Percentiles rank a stretch among this genome's conserved stretches.
Evolutionary conservation across 768 basidiomycete genomes (phyloP).

Genomic region (Termitomyces sp.): DNA sequence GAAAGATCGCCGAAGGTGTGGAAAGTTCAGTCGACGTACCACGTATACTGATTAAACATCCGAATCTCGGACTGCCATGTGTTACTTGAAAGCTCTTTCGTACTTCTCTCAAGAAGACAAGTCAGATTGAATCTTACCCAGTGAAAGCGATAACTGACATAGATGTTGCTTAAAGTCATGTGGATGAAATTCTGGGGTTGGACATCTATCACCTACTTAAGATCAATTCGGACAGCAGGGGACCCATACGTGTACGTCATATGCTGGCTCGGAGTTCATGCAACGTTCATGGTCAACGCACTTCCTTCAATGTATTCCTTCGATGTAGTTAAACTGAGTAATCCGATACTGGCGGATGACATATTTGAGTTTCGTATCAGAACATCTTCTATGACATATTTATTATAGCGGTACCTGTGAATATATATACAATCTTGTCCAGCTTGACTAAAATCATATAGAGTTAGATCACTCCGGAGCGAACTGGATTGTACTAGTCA

Average conservation of each 20-base stretch:
- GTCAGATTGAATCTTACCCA: not conserved
- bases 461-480: not conserved
- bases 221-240: no score
- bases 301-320: not conserved
- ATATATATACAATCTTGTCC: not conserved
- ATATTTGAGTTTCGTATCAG: not conserved
- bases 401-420: not conserved
- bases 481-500: no score
- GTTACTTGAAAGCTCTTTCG: not conserved
- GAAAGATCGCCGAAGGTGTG: not conserved
- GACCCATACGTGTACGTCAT: no score
- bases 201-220: no score
- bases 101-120: not conserved
- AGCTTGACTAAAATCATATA: not conserved
- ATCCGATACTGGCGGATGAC: not conserved
- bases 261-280: not conserved
- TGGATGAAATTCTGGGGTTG: not conserved
- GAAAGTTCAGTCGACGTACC: no score
- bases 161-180: no score
- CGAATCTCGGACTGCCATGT: not conserved
- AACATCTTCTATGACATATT: not conserved
- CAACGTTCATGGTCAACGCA: not conserved
- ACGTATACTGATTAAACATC: no score
- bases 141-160: not conserved
- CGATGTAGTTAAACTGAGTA: not conserved